Base-by-base conservation (phyloP, 2,329 filamentous ascomycete species). In the Penicillium freii region DNA sequence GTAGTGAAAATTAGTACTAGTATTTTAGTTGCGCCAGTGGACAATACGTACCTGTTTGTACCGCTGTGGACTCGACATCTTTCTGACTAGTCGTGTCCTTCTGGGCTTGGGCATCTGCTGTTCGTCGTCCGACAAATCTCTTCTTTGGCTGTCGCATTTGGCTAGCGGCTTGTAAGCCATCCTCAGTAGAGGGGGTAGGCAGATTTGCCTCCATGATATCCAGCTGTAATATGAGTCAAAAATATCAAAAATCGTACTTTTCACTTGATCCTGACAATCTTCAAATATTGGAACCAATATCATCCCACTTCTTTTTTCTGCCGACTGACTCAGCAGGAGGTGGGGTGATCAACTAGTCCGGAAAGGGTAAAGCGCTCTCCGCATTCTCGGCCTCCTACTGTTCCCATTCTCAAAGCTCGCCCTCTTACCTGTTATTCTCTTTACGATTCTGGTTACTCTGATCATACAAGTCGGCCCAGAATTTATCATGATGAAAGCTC, bases 71-170 rank as follows among this genome's bases (percentile, higher is more conserved):
- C 54, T 85, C 84, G 65, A 81, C 85, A 57, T 87, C 85, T 62
- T 87, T 84, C 43, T 82, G 80, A 74, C 73, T 82, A 77, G 68
- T 79, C 81, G 57, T 80, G 78, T 65, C 84, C 82, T 68, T 87
- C 84, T 60, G 85, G 81, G 73, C 69, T 61, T 77, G 75, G 21
- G 76, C 71, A 42, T 79, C 77, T 9, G 90, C 90, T 23, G 90
- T 84, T 67, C 88, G 86, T 64, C 91, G 83, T 31, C 94, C 94
- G 19, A 99, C 88, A 66, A 99, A 99, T 57, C 93, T 85, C 76
- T 93, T 92, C 80, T 90, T 96, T 23, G 94, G 94, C 68, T 93
- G 89, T 81, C 82, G 73, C 76, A 80, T 60, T 48, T 72, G 47
- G 56, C 65, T 59, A 21, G 45, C 47, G 10, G 39, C 33, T 23